phyloP scores from a whole-genome alignment of 2,329 filamentous ascomycete species.

The Penicillium sp. region DNA sequence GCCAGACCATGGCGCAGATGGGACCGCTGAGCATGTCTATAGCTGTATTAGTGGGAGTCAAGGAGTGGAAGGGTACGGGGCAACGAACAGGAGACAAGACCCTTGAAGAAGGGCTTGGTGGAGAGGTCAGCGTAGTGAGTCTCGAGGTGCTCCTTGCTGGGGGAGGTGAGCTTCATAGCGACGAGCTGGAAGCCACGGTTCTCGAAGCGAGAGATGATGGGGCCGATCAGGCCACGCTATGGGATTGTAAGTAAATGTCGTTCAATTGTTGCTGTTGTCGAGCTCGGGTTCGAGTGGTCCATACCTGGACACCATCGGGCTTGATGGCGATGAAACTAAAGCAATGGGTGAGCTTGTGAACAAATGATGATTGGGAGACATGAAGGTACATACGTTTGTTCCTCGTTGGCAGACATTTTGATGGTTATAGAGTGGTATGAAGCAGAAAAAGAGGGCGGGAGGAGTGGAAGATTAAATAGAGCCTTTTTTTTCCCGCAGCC shows the following conservation, averaged over 20 bases:
- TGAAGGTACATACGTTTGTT: slow-evolving; percentile 75
- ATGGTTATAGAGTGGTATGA: slow-evolving; percentile 26
- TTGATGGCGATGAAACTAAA: slow-evolving; percentile 99
- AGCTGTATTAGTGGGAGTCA: slow-evolving; percentile 18
- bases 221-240: slow-evolving; percentile 93
- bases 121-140: slow-evolving; percentile 93
- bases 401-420: slow-evolving; percentile 66
- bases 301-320: slow-evolving; percentile 98
- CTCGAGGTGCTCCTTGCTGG: slow-evolving; percentile 94
- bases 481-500: slow-evolving; percentile 44
- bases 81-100: slow-evolving; percentile 82
- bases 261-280: slow-evolving; percentile 11
- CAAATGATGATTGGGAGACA: slow-evolving; percentile 8
- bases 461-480: slow-evolving; percentile 30
- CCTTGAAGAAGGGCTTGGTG: slow-evolving; percentile 95
- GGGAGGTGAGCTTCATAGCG: slow-evolving; percentile 91
- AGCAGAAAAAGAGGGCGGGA: slow-evolving; percentile 16
- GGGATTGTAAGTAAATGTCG: slow-evolving; percentile 26
- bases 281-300: slow-evolving; percentile 9
- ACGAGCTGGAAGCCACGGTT: slow-evolving; percentile 97
- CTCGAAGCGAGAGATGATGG: slow-evolving; percentile 99
- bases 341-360: slow-evolving; percentile 35
- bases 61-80: slow-evolving; percentile 3
- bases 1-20: slow-evolving; percentile 99
- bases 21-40: slow-evolving; percentile 95